Evolutionary conservation across 768 basidiomycete genomes (phyloP).

Genomic region (Pulveroboletus sp.): DNA sequence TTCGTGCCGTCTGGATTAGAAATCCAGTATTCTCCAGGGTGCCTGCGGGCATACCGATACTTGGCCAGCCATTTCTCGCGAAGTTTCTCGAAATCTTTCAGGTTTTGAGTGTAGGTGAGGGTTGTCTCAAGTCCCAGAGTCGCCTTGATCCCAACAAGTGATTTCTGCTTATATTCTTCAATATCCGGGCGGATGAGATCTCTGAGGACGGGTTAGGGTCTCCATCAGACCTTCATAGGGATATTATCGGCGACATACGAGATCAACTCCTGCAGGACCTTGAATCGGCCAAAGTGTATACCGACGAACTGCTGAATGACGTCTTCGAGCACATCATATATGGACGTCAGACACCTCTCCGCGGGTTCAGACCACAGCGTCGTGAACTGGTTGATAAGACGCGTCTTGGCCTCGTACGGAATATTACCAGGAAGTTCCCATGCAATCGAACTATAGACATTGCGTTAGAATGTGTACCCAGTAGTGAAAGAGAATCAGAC

Average conservation of each 20-base stretch:
- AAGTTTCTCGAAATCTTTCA: constrained; percentile 17
- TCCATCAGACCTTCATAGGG: background rate
- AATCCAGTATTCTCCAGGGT: background rate
- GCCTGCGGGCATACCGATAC: constrained; percentile 18
- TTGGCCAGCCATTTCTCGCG: constrained; percentile 22
- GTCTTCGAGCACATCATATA: constrained; percentile 30
- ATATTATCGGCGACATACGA: constrained; percentile 25
- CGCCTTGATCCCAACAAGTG: constrained; percentile 27
- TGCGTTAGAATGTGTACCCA: background rate
- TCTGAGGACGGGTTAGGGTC: constrained; percentile 16
- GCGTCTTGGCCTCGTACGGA: constrained; percentile 37
- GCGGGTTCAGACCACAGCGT: constrained; percentile 36
- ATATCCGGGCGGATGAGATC: constrained; percentile 25
- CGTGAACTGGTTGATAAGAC: constrained; percentile 34
- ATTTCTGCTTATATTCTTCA: constrained; percentile 21
- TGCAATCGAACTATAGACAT: background rate
- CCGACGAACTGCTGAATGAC: constrained; percentile 27
- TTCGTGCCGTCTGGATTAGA: background rate
- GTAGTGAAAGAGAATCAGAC: constrained; percentile 1
- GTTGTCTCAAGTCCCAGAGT: constrained; percentile 35
- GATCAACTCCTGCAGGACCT: constrained; percentile 30
- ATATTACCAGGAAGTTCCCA: constrained; percentile 42
- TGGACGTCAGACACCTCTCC: constrained; percentile 29
- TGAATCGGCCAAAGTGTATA: constrained; percentile 39
- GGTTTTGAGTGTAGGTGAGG: constrained; percentile 38